phyloP scores from a whole-genome alignment of 2,329 filamentous ascomycete species.

The Aspergillus ibericus region DNA sequence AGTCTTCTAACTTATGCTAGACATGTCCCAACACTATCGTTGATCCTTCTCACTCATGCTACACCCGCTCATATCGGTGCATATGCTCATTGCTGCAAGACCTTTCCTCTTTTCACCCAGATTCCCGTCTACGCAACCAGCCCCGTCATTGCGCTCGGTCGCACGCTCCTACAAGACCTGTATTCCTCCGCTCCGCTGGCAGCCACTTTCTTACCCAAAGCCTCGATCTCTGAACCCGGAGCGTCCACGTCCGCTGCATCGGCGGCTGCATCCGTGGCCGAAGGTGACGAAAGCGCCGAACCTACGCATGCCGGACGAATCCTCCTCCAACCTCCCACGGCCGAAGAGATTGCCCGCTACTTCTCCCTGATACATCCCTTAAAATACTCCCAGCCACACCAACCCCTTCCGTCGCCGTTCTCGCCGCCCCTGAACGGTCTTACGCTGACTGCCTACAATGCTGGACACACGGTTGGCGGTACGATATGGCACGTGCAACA shows the following conservation, averaged over 20 bases:
- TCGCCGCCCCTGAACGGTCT: conserved; percentile 87
- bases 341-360: conserved; percentile 87
- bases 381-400: conserved; percentile 95
- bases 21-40: conserved; percentile 85
- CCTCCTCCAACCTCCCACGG: conserved; percentile 68
- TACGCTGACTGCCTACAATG: conserved; percentile 94
- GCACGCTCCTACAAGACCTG: conserved; percentile 85
- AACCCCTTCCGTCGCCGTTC: conserved; percentile 81
- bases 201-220: conserved; percentile 74
- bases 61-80: conserved; percentile 89
- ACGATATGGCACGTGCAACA: conserved; percentile 99
- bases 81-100: conserved; percentile 95
- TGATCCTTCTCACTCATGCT: conserved; percentile 92
- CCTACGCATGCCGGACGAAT: conserved; percentile 43
- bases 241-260: conserved; percentile 48
- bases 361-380: conserved; percentile 88
- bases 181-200: conserved; percentile 89
- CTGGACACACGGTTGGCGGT: conserved; percentile 90
- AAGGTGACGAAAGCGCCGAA: conserved; percentile 33
- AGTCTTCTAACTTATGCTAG: conserved; percentile 44
- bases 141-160: conserved; percentile 88
- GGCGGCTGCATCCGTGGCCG: conserved; percentile 30
- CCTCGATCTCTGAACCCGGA: conserved; percentile 62
- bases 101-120: conserved; percentile 85
- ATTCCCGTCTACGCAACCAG: conserved; percentile 94